Conservation (phyloP, 2,329 filamentous ascomycete species). For the Coniochaeta sp. region DNA sequence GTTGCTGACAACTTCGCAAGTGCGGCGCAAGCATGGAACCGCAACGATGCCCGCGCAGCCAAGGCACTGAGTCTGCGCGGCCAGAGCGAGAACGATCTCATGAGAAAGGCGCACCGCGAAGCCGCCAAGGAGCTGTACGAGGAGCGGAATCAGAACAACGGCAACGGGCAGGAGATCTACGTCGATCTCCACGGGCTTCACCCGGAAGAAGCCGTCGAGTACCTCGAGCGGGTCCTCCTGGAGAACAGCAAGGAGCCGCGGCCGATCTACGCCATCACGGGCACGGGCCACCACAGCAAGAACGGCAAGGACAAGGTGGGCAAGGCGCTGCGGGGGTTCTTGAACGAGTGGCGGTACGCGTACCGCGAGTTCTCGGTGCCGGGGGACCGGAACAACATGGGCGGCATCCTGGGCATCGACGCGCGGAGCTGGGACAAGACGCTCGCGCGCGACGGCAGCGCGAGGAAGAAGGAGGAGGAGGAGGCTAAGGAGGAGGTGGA, state of each 20-base stretch:
- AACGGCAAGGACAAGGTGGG: conserved; percentile 98
- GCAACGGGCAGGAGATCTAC: conserved; percentile 66
- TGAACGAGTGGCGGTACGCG: conserved; percentile 93
- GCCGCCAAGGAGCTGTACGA: conserved; percentile 89
- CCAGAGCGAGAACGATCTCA: conserved; percentile 93
- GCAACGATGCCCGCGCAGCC: conserved; percentile 91
- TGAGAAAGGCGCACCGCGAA: conserved; percentile 94
- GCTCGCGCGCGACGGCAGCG: conserved; percentile 36
- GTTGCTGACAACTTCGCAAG: conserved; percentile 41
- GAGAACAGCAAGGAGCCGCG: conserved; percentile 68
- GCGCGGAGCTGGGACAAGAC: conserved; percentile 61
- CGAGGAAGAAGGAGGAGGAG: conserved; percentile 28
- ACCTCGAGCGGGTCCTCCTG: conserved; percentile 79
- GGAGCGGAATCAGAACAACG: conserved; percentile 71
- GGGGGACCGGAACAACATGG: conserved; percentile 77
- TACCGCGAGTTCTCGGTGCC: conserved; percentile 96
- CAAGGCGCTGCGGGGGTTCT: conserved; percentile 81
- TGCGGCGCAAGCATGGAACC: conserved; percentile 96
- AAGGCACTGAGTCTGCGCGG: conserved; percentile 91
- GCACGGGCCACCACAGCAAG: conserved; percentile 95
- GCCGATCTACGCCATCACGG: conserved; percentile 91
- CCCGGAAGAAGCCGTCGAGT: conserved; percentile 92
- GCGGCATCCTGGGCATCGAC: conserved; percentile 67
- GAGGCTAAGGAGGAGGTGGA: conserved; percentile 38
- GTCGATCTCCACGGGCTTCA: conserved; percentile 98